Evolutionary conservation across 768 basidiomycete species (phyloP).

Genomic region (Boletus sensibilis): DNA sequence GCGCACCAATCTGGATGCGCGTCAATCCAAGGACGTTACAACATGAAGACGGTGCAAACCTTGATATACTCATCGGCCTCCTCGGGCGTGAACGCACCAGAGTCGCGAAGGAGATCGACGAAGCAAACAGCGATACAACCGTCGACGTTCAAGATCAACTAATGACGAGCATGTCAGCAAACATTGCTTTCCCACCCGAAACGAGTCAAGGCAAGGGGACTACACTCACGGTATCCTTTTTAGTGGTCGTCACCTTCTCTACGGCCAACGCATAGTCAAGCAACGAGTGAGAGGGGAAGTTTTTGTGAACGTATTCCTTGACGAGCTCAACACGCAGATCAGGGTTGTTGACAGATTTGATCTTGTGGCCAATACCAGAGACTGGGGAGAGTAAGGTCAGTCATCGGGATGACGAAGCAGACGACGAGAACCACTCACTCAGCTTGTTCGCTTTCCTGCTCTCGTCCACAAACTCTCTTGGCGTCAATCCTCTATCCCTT

Average conservation of each 20-base stretch:
- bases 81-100: constrained; percentile 91
- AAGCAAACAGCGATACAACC: constrained; percentile 96
- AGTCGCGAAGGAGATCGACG: constrained; percentile 89
- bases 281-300: constrained; percentile 93
- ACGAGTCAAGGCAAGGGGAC: background rate
- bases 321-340: constrained; percentile 90
- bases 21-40: background rate
- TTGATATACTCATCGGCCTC: constrained; percentile 98
- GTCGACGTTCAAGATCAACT: constrained; percentile 95
- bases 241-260: constrained; percentile 95
- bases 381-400: constrained; percentile 42
- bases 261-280: constrained; percentile 95
- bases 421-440: constrained; percentile 48
- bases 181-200: background rate
- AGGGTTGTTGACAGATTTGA: constrained; percentile 97
- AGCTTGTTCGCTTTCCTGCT: constrained; percentile 93
- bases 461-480: constrained; percentile 97
- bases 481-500: constrained; percentile 87
- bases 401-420: constrained; percentile 2
- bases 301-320: constrained; percentile 91
- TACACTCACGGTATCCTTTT: constrained; percentile 83
- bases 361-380: constrained; percentile 99
- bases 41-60: constrained; percentile 29
- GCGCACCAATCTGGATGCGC: constrained; percentile 65
- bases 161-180: background rate